phyloP scores from a whole-genome alignment of 148 eudicot genomes.

The Mesembryanthemum crystallinum region DNA sequence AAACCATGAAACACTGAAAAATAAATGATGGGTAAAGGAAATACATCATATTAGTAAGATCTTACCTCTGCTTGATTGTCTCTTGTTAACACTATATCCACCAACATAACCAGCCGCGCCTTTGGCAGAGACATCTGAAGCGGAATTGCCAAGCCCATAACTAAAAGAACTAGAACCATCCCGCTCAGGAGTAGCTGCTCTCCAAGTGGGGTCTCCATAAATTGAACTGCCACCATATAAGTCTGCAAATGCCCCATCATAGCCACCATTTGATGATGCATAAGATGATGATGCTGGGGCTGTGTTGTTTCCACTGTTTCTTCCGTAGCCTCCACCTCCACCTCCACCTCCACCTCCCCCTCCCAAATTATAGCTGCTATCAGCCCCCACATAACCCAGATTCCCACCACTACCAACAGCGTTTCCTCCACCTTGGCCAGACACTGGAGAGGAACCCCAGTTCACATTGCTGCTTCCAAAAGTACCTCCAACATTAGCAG shows the following conservation, averaged over 20 bases:
- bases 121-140: constrained; percentile 41
- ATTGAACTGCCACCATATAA: constrained; percentile 50
- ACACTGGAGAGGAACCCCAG: constrained; percentile 47
- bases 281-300: constrained; percentile 44
- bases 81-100: constrained; percentile 52
- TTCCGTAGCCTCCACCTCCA: constrained; percentile 45
- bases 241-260: constrained; percentile 58
- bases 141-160: constrained; percentile 54
- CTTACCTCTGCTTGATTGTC: constrained; percentile 64
- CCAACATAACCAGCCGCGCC: constrained; percentile 56
- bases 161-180: constrained; percentile 53
- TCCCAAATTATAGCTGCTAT: constrained; percentile 43
- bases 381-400: constrained; percentile 46
- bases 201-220: constrained; percentile 63
- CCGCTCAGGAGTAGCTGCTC: constrained; percentile 50
- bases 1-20: too few species aligned
- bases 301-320: constrained; percentile 42
- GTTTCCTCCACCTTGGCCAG: constrained; percentile 46
- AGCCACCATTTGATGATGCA: constrained; percentile 47
- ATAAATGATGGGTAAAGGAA: not conserved
- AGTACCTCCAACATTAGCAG: constrained; percentile 31
- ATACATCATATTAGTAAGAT: not conserved
- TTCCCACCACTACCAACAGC: constrained; percentile 38
- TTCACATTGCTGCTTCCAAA: constrained; percentile 40
- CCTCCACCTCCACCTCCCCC: constrained; percentile 53